Evolutionary conservation across 306 rosid species (phyloP), one percentile per base, ranked within the genome.

Genomic region (Potentilla sterilis): DNA sequence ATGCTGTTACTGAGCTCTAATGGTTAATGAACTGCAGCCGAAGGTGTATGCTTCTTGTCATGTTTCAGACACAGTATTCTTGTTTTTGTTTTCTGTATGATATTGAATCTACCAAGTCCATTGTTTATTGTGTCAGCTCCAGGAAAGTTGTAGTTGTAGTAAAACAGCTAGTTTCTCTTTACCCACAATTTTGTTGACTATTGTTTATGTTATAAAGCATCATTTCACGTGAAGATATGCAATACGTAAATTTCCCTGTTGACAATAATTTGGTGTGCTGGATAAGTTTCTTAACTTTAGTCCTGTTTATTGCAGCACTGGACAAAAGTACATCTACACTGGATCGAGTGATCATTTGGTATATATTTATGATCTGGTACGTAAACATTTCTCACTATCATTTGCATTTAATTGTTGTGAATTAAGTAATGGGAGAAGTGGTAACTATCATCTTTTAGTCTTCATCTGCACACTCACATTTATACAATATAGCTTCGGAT

Each of bases 281-380:
- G 42, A 49, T 34, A 46, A 12, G 35, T 15, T 43, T 44, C 22
- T 13, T 37, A 63, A 7, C 64, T 49, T 41, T 16, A 54, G 4
- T 43, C 51, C 2, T 40, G 15, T 52, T 22, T 70, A 48, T 35
- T 75, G 44, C 72, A 43, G 65, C 38, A 41, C n/a, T 9, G 98
- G 96, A 67, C 98, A 90, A 77, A 92, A 95, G 83, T 95, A 90
- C 90, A 95, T 95, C 72, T 95, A 90, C 87, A 92, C 96, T 2
- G 97, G 97, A n/a, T 95, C 98, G 70, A 87, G 88, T 40, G 88
- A 95, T 81, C 78, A 87, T 43, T 85, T 81, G 37, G 93, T 89
- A 47, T 90, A 90, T 70, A 83, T 95, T 66, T 95, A 92, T 77
- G 97, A 95, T 82, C 85, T 95, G 98, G 98, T 92, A 90, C 52